Percentiles rank a stretch among this genome's conserved stretches.
These are phyloP conservation scores for Russula dissimulans DNA, from an alignment of 768 basidiomycete species.

Conservation along the genomic window DNA sequence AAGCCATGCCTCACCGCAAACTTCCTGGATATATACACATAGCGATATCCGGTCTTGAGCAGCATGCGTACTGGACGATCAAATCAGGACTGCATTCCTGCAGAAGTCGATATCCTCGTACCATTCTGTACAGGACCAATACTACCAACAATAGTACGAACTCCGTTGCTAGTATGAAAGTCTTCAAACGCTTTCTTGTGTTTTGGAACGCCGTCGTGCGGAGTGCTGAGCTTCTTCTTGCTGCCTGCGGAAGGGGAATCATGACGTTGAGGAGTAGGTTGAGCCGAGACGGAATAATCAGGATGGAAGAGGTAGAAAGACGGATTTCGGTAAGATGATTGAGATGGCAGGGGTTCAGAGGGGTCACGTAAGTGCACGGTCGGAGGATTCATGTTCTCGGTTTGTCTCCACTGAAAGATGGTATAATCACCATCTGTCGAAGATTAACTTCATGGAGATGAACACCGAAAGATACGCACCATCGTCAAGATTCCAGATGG, in stretches of 20 bases:
- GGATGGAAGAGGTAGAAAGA: constrained; percentile 61
- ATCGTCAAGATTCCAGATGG: constrained; percentile 84
- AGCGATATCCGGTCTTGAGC: constrained; percentile 81
- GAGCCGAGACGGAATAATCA: constrained; percentile 1
- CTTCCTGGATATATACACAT: constrained; percentile 92
- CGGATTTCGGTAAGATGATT: constrained; percentile 58
- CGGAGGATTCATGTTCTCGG: constrained; percentile 30
- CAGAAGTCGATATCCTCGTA: constrained; percentile 27
- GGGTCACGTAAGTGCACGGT: constrained; percentile 61
- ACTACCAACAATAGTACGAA: constrained; percentile 82
- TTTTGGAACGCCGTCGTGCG: constrained; percentile 32
- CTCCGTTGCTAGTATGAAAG: constrained; percentile 88
- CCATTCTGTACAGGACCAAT: constrained; percentile 89
- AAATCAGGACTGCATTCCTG: background rate
- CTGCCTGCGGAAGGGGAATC: constrained; percentile 25
- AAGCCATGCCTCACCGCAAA: constrained; percentile 86
- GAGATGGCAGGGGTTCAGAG: constrained; percentile 43
- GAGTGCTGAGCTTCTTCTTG: constrained; percentile 22
- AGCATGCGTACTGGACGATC: constrained; percentile 72
- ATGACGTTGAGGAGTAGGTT: constrained; percentile 20
- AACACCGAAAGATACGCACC: constrained; percentile 35
- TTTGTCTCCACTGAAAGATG: constrained; percentile 74
- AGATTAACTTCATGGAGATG: background rate
- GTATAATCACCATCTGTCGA: constrained; percentile 71
- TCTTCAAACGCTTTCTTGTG: constrained; percentile 72